phyloP scores from a whole-genome alignment of 345 rosid genomes.

The Cochlearia excelsa region DNA sequence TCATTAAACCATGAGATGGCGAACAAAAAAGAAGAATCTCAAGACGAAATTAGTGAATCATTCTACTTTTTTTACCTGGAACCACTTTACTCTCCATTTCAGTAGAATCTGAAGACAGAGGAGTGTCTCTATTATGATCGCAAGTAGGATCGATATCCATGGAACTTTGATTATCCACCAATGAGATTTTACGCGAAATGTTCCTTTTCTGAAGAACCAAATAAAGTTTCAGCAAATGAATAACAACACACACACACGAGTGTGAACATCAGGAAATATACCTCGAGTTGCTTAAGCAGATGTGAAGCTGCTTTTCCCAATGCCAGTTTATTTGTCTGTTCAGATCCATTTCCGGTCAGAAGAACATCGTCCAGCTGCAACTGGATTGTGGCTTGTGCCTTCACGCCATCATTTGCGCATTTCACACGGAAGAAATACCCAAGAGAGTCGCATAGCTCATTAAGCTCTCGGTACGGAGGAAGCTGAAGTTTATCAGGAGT shows the following conservation, averaged over 20 bases:
- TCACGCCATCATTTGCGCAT: conserved; percentile 46
- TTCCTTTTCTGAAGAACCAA: conserved; percentile 49
- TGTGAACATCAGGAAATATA: conserved; percentile 32
- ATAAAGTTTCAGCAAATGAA: conserved; percentile 13
- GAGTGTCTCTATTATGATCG: conserved; percentile 5
- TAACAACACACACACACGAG: conserved; percentile 4
- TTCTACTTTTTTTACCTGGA: conserved; percentile 13
- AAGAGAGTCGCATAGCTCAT: conserved; percentile 68
- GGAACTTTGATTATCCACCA: conserved; percentile 38
- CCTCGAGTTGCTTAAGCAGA: conserved; percentile 79
- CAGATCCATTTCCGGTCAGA: conserved; percentile 61
- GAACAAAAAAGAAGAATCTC: conserved; percentile 15
- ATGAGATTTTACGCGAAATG: conserved; percentile 40
- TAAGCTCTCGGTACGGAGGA: conserved; percentile 70
- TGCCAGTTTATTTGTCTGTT: conserved; percentile 60
- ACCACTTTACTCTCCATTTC: conserved; percentile 28
- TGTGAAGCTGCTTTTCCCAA: conserved; percentile 75
- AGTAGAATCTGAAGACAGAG: conserved; percentile 10
- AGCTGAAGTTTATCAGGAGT: conserved; percentile 79
- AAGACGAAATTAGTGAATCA: conserved; percentile 2
- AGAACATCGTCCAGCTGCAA: conserved; percentile 65
- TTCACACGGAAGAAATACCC: conserved; percentile 60
- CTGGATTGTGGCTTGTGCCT: conserved; percentile 53
- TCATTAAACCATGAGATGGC: neutral
- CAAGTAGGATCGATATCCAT: conserved; percentile 16